phyloP scores from a whole-genome alignment of 208 protist species.

The Acanthamoeba royreba region DNA sequence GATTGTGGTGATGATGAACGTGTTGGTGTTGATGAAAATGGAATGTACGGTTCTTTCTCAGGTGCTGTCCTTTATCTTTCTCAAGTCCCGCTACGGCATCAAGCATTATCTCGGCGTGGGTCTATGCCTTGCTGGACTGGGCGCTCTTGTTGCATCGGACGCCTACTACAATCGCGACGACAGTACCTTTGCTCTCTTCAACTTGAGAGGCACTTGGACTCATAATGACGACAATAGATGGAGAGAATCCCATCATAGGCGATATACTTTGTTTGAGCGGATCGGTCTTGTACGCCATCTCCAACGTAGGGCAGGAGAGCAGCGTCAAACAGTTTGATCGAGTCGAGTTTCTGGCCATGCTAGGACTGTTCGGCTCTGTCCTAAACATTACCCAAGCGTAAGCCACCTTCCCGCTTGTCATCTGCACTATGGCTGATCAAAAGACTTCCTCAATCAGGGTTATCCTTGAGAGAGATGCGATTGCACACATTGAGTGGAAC shows the following conservation, averaged over 20 bases:
- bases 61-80: conserved; percentile 85
- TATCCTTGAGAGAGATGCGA: neutral
- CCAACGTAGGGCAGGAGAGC: conserved; percentile 90
- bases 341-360: conserved; percentile 64
- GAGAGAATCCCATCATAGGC: conserved; percentile 71
- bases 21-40: neutral
- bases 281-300: conserved; percentile 84
- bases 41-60: too few relatives aligned
- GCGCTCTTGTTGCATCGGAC: conserved; percentile 73
- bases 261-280: conserved; percentile 86
- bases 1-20: neutral
- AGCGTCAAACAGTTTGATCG: conserved; percentile 76
- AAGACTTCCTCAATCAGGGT: neutral
- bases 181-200: neutral
- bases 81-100: conserved; percentile 82
- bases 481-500: neutral
- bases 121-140: conserved; percentile 83
- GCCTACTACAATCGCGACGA: neutral
- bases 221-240: neutral
- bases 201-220: neutral
- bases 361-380: conserved; percentile 67
- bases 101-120: conserved; percentile 85
- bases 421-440: neutral
- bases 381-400: conserved; percentile 55
- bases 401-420: neutral